Base-by-base conservation (phyloP, 192 early-diverging fungal species). In the Coemansia sp. region DNA sequence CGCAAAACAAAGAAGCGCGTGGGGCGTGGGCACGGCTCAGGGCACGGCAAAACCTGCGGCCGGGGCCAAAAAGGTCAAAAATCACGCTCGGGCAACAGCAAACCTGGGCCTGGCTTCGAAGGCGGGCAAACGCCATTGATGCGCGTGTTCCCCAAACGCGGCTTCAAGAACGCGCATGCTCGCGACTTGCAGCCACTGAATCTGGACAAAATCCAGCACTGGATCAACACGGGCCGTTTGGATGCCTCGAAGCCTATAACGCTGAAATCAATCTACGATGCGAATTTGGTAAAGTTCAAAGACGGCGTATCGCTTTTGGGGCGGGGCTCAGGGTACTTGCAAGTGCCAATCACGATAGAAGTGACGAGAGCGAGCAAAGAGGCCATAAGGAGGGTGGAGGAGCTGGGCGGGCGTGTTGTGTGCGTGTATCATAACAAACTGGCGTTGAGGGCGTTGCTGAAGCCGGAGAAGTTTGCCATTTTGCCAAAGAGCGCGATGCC, bases 41-140 rank as follows among this genome's bases (percentile, higher is more conserved):
- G 94, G 36, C 90, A 89, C 62, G 94, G 94, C 24, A 89, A 92
- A 62, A 98, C 93, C 18, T 85, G 89, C 55, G 96, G 94, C 9
- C 85, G 92, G 25, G 94, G 96, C 66, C 86, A 89, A 56, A 97
- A 97, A 78, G 96, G 96, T 57, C 93, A 88, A 70, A 88, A 94
- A 36, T 86, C 91, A 23, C 87, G 92, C 8, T 67, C 86, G 6
- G 86, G 89, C 57, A 92, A 90, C 53, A 74, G 86, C 56, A 84
- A 88, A 48, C 93, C 93, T 17, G 78, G 83, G 18, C 90, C 89
- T 3, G 91, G 86, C 18, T 98, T 93, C 66, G 93, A 96, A 73
- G 96, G 96, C 64, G 96, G 96, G 26, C 94, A 97, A 68, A 92
- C 90, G 15, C 91, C 93, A 48, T 64, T 97, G 44, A 84, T 86